Evolutionary conservation across 140 eudicot species (phyloP), one percentile per base, ranked within the genome.

Genomic region (Bidens hawaiensis): DNA sequence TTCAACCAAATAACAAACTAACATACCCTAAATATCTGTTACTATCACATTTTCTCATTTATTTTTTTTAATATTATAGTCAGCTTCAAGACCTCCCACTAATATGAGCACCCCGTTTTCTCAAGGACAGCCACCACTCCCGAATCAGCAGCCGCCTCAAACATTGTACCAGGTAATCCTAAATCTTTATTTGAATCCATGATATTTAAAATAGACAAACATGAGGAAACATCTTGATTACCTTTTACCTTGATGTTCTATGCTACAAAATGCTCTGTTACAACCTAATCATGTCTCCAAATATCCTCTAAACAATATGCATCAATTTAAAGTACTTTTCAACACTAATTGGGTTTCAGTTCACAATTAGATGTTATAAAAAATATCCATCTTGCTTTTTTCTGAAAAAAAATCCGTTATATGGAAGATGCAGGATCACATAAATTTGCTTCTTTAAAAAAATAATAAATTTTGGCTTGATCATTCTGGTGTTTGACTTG

Each of bases 101-200:
- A 72, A 80, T 59, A 55, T 78, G 71, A 82, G 79, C 36, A 84
- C 93, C 70, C 75, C 90, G 51, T 87, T 76, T 75, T 72, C 78
- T 14, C 96, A 84, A 46, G 94, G 88, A 24, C 96, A 84, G 74
- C 75, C 78, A 18, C 82, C 75, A 18, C 78, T 60, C 43, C 81
- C 82, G 7, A 81, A 67, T 70, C 94, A 82, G 77, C 82, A 50
- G 49, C 73, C 68, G 11, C 70, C 86, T 34, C 89, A 83, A 60
- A 11, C 88, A 24, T 21, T 68, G 18, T 85, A 84, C 52, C 96
- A 88, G 96, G 94, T 84, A 73, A 8, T 16, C 56, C 33, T 41
- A 62, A 15, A 41, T 54, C 40, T 55, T n/a, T 53, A 16, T 61
- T 30, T 54, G 34, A 49, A 26, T 22, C 14, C 53, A 4, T 46